Evolutionary conservation across 495 filamentous ascomycete genomes (phyloP), one percentile per base, ranked within the genome.

Genomic region (Amphirosellinia nigrospora): DNA sequence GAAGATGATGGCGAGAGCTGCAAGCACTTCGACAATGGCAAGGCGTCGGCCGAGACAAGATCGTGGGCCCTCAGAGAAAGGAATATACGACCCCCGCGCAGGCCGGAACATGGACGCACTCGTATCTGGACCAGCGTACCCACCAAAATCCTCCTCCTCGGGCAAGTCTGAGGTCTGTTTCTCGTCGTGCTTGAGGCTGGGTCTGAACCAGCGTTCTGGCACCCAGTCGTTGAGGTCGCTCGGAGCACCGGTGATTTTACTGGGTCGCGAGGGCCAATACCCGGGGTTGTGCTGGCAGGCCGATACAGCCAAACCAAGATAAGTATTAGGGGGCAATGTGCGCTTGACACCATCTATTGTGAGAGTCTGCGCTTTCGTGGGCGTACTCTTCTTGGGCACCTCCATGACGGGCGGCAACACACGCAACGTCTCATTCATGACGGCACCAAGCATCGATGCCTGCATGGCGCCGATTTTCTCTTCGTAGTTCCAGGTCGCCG

Each of bases 1-100:
- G 66, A 93, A 90, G 9, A 94, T 79, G 11, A 88, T 84, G 1
- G 90, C 86, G 64, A 96, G 82, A 67, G 88, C 91, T 0, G 90
- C 90, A 38, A 88, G 81, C 52, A 92, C 82, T 76, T 96, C 91
- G 70, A 94, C 93, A 79, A 94, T 90, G 16, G 92, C 92, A 71
- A 95, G 92, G 72, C 87, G 86, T 64, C 86, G 85, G 69, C 85
- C 92, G 71, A 89, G 84, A 80, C 90, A 96, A 70, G 89, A 88
- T 68, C 88, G 85, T 39, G 85, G 81, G 2, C 93, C 92, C 32
- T 93, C 91, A 58, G 87, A 89, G 78, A 94, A 95, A 0, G 93
- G 90, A 16, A 94, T 80, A 72, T 85, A 94, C 2, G 88, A 83
- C 2, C 91, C 91, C n/a, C 86, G 82, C 0, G 83, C 81, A 0